Conservation (phyloP, 805 yeast species). For the Candida mattraensis region DNA sequence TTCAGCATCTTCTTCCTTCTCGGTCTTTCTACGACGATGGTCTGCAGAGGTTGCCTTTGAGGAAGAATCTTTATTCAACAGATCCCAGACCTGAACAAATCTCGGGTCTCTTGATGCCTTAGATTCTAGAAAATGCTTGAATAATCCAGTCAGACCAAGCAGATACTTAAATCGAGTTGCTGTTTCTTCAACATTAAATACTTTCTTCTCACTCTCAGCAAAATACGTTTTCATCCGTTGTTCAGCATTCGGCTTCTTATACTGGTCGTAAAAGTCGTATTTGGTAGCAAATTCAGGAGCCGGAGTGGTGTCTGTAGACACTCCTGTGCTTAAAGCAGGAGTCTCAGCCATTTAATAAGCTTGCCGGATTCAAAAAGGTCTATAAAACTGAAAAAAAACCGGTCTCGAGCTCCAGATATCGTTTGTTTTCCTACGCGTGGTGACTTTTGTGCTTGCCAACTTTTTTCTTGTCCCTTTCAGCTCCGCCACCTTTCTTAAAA, state of each 20-base stretch:
- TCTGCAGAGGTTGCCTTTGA: slow-evolving; percentile 23
- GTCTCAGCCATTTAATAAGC: slow-evolving; percentile 3
- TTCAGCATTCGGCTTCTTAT: too few species aligned
- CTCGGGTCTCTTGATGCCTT: slow-evolving; percentile 63
- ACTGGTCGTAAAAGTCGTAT: slow-evolving; percentile 10
- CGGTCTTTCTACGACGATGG: slow-evolving; percentile 65
- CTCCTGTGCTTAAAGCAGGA: slow-evolving; percentile 15
- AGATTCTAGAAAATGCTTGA: slow-evolving; percentile 65
- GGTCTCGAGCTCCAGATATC: too few species aligned
- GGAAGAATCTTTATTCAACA: slow-evolving; percentile 25
- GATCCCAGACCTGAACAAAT: slow-evolving; percentile 51
- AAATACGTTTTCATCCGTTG: slow-evolving; percentile 28
- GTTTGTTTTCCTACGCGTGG: too few species aligned
- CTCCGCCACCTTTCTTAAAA: too few species aligned
- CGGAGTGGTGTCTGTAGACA: slow-evolving; percentile 15
- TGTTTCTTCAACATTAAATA: slow-evolving; percentile 56
- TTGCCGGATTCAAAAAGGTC: too few species aligned
- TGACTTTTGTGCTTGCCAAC: too few species aligned
- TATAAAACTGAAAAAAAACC: too few species aligned
- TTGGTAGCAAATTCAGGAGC: background rate
- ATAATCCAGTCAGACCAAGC: slow-evolving; percentile 62
- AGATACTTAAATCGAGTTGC: slow-evolving; percentile 67
- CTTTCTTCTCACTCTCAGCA: slow-evolving; percentile 32
- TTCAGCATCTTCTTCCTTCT: slow-evolving; percentile 77
- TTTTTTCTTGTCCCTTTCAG: too few species aligned